These are phyloP conservation scores for Citrus australasica DNA, from an alignment of 345 rosid genomes.

Conservation along the genomic window DNA sequence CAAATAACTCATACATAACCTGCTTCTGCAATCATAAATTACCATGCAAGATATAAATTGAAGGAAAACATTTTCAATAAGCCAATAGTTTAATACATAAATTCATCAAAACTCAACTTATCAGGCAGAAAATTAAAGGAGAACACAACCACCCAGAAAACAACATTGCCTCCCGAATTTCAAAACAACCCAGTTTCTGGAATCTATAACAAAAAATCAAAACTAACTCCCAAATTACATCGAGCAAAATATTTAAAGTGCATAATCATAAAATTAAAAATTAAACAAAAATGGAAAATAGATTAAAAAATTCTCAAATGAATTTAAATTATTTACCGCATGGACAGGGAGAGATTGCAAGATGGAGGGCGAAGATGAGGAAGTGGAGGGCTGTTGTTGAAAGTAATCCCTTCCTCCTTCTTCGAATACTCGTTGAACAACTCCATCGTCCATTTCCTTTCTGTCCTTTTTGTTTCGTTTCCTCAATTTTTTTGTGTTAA, in stretches of 20 bases:
- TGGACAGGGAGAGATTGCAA: slow-evolving; percentile 96
- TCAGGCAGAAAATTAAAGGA: background rate
- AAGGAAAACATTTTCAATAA: background rate
- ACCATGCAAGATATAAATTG: background rate
- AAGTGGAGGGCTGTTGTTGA: slow-evolving; percentile 79
- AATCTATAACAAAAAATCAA: background rate
- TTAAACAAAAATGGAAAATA: background rate
- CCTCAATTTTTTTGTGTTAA: background rate
- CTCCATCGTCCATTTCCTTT: slow-evolving; percentile 77
- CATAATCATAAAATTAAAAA: background rate
- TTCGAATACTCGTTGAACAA: slow-evolving; percentile 89
- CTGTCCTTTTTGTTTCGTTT: background rate
- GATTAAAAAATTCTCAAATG: background rate
- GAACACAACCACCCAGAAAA: background rate
- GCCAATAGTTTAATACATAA: background rate
- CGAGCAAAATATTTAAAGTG: background rate
- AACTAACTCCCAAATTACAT: background rate
- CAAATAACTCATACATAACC: background rate
- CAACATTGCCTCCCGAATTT: background rate
- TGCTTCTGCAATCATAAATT: background rate
- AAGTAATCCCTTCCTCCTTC: slow-evolving; percentile 90
- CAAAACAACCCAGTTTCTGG: background rate
- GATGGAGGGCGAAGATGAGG: slow-evolving; percentile 79
- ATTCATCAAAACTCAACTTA: background rate
- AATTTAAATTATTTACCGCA: slow-evolving; percentile 44